Conservation (phyloP, 2,329 filamentous ascomycete species). For the Xylaria sp. region DNA sequence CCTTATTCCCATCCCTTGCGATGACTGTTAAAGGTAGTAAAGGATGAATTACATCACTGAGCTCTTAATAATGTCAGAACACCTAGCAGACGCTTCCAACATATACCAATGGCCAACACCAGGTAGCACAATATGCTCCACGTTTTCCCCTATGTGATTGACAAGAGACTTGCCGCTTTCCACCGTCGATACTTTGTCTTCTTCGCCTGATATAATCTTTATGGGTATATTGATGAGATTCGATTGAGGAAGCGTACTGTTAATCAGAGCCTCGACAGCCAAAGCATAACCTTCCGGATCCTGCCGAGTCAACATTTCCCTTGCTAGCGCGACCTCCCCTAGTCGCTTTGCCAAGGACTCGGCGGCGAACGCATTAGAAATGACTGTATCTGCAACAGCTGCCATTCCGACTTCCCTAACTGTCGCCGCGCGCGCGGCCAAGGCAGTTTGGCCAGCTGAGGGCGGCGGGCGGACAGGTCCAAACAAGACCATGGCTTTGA, state of each 20-base stretch:
- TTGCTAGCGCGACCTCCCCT: neutral
- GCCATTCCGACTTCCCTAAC: neutral
- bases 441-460: neutral
- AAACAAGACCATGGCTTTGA: neutral
- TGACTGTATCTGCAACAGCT: neutral
- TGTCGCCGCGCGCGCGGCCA: neutral
- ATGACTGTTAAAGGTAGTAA: neutral
- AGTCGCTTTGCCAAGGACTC: neutral
- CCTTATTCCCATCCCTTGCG: neutral
- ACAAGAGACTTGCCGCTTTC: neutral
- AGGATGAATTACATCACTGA: neutral
- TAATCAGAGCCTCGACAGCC: neutral
- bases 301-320: slow-evolving; percentile 1
- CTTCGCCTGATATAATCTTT: neutral
- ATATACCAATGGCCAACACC: slow-evolving; percentile 1
- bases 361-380: neutral
- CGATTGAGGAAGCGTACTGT: neutral
- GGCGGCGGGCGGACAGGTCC: neutral
- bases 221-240: neutral
- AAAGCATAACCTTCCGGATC: neutral
- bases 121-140: neutral
- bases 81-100: neutral
- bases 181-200: neutral
- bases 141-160: neutral
- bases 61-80: neutral